These are phyloP conservation scores for Aspergillus sp. DNA, from an alignment of 2,329 filamentous ascomycete species.

Conservation along the genomic window DNA sequence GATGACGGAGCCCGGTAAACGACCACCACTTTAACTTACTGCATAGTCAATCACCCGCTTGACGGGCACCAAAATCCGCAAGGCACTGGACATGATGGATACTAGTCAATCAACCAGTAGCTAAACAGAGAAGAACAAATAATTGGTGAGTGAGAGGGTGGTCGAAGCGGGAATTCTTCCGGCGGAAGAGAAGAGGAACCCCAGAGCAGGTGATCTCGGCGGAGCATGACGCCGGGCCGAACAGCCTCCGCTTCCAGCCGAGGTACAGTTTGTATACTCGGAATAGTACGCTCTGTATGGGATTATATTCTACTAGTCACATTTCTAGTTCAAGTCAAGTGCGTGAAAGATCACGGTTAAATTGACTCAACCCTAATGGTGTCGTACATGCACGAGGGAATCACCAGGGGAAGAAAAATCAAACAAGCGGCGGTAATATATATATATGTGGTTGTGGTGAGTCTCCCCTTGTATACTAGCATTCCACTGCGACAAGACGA, in stretches of 20 bases:
- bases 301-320: no score
- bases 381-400: no score
- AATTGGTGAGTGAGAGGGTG: neutral
- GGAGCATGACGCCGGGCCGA: constrained; percentile 25
- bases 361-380: no score
- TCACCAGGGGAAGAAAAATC: no score
- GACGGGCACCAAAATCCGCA: constrained; percentile 70
- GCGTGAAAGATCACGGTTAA: no score
- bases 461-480: no score
- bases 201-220: constrained; percentile 16
- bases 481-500: no score
- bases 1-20: constrained; percentile 12
- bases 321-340: no score
- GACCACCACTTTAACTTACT: constrained; percentile 41
- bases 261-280: constrained; percentile 12
- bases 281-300: neutral
- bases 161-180: no score
- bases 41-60: constrained; percentile 85
- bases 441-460: no score
- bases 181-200: constrained; percentile 6
- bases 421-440: no score
- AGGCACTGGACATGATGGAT: constrained; percentile 38
- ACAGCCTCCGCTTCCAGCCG: constrained; percentile 21
- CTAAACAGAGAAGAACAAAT: neutral
- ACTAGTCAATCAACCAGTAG: neutral